Base-by-base conservation (phyloP, 805 yeast species). In the Saccharomycodes ludwigii region DNA sequence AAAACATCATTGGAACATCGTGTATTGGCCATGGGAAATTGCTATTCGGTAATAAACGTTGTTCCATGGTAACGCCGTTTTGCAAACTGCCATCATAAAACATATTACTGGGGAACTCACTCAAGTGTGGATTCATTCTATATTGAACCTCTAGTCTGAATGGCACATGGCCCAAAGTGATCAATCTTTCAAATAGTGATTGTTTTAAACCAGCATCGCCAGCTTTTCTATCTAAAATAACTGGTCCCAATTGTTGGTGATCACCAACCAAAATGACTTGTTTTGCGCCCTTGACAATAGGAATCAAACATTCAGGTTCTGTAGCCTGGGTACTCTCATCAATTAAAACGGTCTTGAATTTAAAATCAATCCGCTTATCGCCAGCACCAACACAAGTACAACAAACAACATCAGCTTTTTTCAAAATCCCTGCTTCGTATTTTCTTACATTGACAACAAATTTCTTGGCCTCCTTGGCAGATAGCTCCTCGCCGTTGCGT, bases 271-370 rank as follows among this genome's bases (percentile, higher is more conserved):
- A 59, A 28, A 86, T 71, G 5, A 85, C 83, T 50, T 86, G 95
- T 48, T 78, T 79, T 28, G 93, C 85, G 17, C 95, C 95, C 42
- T 76, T 79, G 2, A 79, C 84, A 23, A 86, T 71, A 9, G 97
- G 95, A 41, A 86, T 83, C 46, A 86, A 64, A 46, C 81, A 73
- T 53, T 85, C 95, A 1, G 95, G 95, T 53, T 86, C 97, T 0
- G 88, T 71, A 2, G 95, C 88, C 58, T 88, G 96, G 1, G 96
- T 84, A 47, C 84, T 76, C 59, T 86, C 97, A 56, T 86, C 97
- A 37, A 86, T 80, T 38, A 86, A 63, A 2, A 84, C 94, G 0
- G 88, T 71, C 43, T 82, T 65, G 56, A 86, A 86, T 28, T 64
- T 61, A 8, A 50, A 46, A 5, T 56, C 52, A 25, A 88, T 58